A percentile compares a stretch with the other conserved stretches of the same genome.
Evolutionary conservation across 1,139 yeast species (phyloP).

Genomic region (Sugiyamaella grinbergsii): DNA sequence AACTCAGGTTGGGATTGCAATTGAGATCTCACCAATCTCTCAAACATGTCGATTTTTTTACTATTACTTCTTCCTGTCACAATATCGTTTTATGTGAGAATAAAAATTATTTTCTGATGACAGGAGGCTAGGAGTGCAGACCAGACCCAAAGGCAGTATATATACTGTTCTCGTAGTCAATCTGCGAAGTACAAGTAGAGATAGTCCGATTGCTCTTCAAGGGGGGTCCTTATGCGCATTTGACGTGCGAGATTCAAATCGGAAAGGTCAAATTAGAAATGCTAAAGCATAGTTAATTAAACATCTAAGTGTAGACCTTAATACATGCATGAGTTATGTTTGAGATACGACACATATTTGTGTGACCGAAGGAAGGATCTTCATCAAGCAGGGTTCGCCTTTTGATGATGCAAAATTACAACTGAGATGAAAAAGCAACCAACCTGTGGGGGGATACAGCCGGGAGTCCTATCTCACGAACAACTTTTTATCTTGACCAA

Average conservation of each 20-base stretch:
- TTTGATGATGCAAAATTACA: neutral
- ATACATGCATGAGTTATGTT: neutral
- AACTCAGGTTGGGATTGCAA: conserved; percentile 21
- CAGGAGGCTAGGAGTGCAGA: conserved; percentile 13
- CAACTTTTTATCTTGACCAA: too few species aligned
- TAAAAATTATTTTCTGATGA: conserved; percentile 1
- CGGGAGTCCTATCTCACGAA: too few species aligned
- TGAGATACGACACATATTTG: too few species aligned
- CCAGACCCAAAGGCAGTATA: conserved; percentile 10
- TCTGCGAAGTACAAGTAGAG: conserved; percentile 4
- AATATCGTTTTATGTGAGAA: neutral
- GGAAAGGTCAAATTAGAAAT: conserved; percentile 4
- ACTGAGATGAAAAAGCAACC: too few species aligned
- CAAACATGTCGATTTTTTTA: conserved; percentile 10
- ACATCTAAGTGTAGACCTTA: neutral
- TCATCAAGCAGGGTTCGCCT: neutral
- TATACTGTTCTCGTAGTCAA: neutral
- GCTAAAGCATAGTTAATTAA: neutral
- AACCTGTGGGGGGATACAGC: too few species aligned
- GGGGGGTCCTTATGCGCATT: conserved; percentile 6
- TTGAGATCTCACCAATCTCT: conserved; percentile 15
- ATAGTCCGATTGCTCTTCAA: conserved; percentile 6
- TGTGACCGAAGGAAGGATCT: neutral
- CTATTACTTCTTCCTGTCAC: neutral
- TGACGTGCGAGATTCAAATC: conserved; percentile 2